Percentiles rank a stretch among this genome's conserved stretches.
Conservation (phyloP, 1,139 yeast genomes). For the Nakaseomyces sp. region DNA sequence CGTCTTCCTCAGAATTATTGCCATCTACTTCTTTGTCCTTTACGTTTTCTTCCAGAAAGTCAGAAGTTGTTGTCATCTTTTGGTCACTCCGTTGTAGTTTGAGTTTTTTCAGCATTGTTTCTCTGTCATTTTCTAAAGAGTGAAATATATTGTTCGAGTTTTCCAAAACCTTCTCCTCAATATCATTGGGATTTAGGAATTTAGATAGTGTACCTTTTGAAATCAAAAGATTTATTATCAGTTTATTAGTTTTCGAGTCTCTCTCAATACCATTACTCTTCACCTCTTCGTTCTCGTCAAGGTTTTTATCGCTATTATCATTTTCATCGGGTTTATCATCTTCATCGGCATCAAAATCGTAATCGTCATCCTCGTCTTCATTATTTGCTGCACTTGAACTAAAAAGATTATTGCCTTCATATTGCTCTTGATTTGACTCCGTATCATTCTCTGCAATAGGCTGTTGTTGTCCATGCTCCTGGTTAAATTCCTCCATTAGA, state of each 20-base stretch:
- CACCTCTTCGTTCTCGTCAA: constrained; percentile 10
- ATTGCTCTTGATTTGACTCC: constrained; percentile 9
- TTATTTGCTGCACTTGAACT: constrained; percentile 10
- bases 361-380: constrained; percentile 19
- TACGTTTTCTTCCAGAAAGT: constrained; percentile 13
- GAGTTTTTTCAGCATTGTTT: constrained; percentile 65
- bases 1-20: constrained; percentile 6
- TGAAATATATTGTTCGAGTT: constrained; percentile 62
- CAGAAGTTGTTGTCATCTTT: constrained; percentile 40
- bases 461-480: not conserved
- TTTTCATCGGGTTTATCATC: constrained; percentile 35
- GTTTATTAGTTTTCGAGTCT: constrained; percentile 15
- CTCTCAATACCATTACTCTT: constrained; percentile 5
- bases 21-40: constrained; percentile 18
- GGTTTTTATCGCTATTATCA: constrained; percentile 8
- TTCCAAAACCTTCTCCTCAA: constrained; percentile 30
- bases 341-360: constrained; percentile 19
- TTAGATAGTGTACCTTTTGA: constrained; percentile 26
- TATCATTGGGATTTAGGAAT: constrained; percentile 11
- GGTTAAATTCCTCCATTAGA: constrained; percentile 7
- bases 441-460: constrained; percentile 5
- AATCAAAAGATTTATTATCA: constrained; percentile 27
- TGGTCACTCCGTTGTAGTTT: constrained; percentile 75
- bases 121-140: constrained; percentile 74
- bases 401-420: constrained; percentile 18